Percentiles rank a stretch among this genome's conserved stretches.
Evolutionary conservation across 2,329 filamentous ascomycete genomes (phyloP).

Genomic region (Fusarium paranaense): DNA sequence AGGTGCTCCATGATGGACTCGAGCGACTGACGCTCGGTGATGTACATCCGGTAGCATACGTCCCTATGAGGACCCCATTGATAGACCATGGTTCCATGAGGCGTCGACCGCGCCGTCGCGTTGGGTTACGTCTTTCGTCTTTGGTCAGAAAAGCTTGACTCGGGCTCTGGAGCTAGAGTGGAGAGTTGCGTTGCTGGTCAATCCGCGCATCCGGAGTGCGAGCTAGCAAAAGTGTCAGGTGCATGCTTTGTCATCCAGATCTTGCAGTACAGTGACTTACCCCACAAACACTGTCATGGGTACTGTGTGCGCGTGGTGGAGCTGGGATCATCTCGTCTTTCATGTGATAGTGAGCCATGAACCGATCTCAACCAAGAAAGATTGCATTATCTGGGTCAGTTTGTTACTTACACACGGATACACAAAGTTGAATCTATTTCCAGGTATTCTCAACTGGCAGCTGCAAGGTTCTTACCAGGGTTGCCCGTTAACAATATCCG

Average conservation of each 20-base stretch:
- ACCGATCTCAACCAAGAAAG: background rate
- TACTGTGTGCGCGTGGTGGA: background rate
- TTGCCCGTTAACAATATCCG: background rate
- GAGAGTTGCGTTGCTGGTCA: slow-evolving; percentile 47
- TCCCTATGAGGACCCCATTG: slow-evolving; percentile 59
- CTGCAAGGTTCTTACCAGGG: background rate
- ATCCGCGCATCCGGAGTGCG: slow-evolving; percentile 37
- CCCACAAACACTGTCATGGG: background rate
- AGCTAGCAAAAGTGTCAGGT: slow-evolving; percentile 1
- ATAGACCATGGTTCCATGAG: slow-evolving; percentile 56
- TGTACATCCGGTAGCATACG: slow-evolving; percentile 72
- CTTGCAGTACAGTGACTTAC: slow-evolving; percentile 6
- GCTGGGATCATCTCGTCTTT: background rate
- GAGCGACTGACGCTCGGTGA: slow-evolving; percentile 78
- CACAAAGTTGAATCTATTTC: background rate
- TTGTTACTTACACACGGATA: background rate
- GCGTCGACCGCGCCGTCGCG: slow-evolving; percentile 15
- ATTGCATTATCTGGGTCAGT: background rate
- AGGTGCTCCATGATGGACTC: slow-evolving; percentile 82
- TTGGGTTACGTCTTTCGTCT: slow-evolving; percentile 31
- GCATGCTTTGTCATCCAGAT: slow-evolving; percentile 28
- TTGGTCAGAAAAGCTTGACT: slow-evolving; percentile 40
- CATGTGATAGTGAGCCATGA: slow-evolving; percentile 17
- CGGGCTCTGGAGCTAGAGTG: slow-evolving; percentile 31
- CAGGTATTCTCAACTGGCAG: background rate